Base-by-base conservation (phyloP, 306 rosid genomes). In the Luffa acutangula region DNA sequence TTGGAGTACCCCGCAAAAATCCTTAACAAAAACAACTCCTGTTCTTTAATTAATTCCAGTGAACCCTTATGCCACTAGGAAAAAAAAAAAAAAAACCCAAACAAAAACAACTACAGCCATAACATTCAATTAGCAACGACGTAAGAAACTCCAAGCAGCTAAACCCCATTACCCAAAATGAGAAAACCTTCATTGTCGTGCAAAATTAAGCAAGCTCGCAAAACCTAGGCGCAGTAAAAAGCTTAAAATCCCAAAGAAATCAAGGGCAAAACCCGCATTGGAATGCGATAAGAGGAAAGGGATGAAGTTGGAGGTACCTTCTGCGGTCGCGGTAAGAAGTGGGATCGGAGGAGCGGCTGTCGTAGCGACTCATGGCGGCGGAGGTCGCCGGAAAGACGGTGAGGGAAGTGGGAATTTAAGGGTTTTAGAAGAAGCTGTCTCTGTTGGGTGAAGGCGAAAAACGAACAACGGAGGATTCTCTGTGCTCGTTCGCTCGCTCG, bases 311-410 rank as follows among this genome's bases (percentile, higher is more conserved):
- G 20, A 43, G 18, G 77, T 90, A 95, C 99, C 94, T 93, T 83
- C 89, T 86, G 10, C 99, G 96, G 81, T 93, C 96, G 58, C 98
- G 97, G 81, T 93, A 95, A 45, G 99, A 91, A 64, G 91, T 52
- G 58, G 99, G 96, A 92, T 95, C 99, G 60, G 88, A 92, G 86
- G 96, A 87, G 90, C 97, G 99, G 81, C 90, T 90, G 73, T 95
- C 99, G 82, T 95, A 91, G 87, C 97, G 98, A 86, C 98, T 95
- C 97, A 93, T 95, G 85, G 57, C 72, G 78, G 41, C 81, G 31
- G 21, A 69, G 36, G 4, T 69, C 43, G 75, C 52, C 52, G 34
- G 63, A 33, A 63, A 69, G 53, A 17, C 15, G 72, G 42, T 2
- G 43, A 10, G 25, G 41, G 48, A 25, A 33, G 73, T 53, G 8